Evolutionary conservation across 345 rosid genomes (phyloP), one percentile per base, ranked within the genome.

Genomic region (Melaleuca alternifolia): DNA sequence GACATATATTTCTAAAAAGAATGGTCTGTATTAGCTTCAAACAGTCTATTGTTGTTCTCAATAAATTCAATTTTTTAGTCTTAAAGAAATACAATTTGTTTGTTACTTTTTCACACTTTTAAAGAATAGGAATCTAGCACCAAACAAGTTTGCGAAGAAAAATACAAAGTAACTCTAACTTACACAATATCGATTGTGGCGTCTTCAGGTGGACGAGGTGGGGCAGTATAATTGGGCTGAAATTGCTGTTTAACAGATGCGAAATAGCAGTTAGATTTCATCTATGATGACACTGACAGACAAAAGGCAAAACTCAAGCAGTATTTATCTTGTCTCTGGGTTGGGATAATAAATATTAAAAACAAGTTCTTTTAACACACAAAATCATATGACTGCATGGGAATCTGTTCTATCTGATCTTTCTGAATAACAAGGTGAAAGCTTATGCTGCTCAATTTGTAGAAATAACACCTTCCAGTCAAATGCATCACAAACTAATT

Each of bases 181-280:
- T 90, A 96, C 99, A 96, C 98, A 85, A 97, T 91, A 86, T 97
- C 99, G 87, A 95, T 96, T 84, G 94, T 90, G 82, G 94, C 91
- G 81, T 97, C 98, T 89, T 94, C 99, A 16, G 92, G 93, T 15
- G 89, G 94, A 86, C 87, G 91, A 86, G 96, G 94, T 85, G 97
- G 97, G 87, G 97, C 95, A 30, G 96, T 97, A 86, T 95, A 97
- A 86, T 95, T 97, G 89, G 95, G 92, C 88, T 95, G 94, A 86
- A 96, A 97, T 87, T 94, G 92, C 98, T 97, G 84, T 54, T 86
- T 23, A 89, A 57, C 59, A 92, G 18, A 90, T 30, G 26, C 23
- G 83, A 85, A 91, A 37, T n/a, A 33, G 79, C 12, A 23, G 24
- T 71, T 33, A 71, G 46, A 37, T 71, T 71, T 7, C 10, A 41